phyloP scores from a whole-genome alignment of 2,329 filamentous ascomycete genomes.

The Fusarium oligoseptatum region DNA sequence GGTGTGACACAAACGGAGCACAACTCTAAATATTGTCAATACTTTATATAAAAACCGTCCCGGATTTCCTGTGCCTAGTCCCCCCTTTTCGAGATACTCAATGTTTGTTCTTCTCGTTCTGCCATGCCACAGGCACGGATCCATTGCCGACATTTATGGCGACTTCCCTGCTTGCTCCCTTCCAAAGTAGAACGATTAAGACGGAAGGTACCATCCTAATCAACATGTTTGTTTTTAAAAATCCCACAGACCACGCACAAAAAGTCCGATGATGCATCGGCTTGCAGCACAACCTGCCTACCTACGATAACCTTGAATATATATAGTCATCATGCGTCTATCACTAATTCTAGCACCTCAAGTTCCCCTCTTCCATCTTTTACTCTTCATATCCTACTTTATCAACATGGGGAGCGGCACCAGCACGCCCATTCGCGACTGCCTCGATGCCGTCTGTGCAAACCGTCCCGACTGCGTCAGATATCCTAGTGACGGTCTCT shows the following conservation, averaged over 20 bases:
- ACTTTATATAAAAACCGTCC: not conserved
- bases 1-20: not conserved
- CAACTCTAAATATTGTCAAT: not conserved
- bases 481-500: conserved; percentile 59
- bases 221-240: not conserved
- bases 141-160: not conserved
- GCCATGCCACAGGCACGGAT: not conserved
- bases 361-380: not conserved
- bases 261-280: not conserved
- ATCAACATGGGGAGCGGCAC: conserved; percentile 58
- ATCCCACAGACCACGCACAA: too few relatives aligned
- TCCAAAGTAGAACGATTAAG: not conserved
- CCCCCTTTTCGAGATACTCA: not conserved
- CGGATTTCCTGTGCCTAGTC: not conserved
- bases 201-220: not conserved
- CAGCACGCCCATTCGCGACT: conserved; percentile 58
- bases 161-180: not conserved
- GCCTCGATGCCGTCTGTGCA: conserved; percentile 62
- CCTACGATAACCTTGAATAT: not conserved
- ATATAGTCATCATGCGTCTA: not conserved
- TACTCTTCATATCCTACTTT: not conserved
- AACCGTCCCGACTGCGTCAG: conserved; percentile 61
- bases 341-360: not conserved
- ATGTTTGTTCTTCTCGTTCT: not conserved
- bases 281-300: not conserved